Evolutionary conservation across 805 yeast genomes (phyloP).

Genomic region (Cyberlindnera maclurae): DNA sequence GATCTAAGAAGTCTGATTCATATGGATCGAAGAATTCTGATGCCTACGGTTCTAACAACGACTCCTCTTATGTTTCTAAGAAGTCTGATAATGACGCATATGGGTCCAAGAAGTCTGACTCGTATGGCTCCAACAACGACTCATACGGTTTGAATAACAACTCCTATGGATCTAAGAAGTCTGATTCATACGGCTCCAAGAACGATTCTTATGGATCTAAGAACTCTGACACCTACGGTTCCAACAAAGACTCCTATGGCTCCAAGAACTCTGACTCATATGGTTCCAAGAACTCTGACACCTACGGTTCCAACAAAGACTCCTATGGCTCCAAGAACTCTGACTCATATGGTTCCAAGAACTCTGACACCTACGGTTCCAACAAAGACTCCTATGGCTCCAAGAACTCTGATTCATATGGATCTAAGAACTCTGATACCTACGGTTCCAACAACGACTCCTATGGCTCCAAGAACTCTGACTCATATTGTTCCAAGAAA

Average conservation of each 20-base stretch:
- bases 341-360: neutral
- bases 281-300: neutral
- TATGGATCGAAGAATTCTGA: constrained; percentile 1
- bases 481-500: neutral
- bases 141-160: neutral
- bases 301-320: neutral
- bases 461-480: neutral
- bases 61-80: neutral
- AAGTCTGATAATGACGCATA: constrained; percentile 1
- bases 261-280: neutral
- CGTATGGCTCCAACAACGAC: neutral
- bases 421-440: neutral
- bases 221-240: neutral
- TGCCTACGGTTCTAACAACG: neutral
- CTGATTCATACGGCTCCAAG: neutral
- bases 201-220: constrained; percentile 1
- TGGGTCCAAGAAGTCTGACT: neutral
- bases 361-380: neutral
- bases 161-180: neutral
- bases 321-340: too few species aligned
- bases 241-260: neutral
- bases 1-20: too few species aligned
- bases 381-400: neutral
- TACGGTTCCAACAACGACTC: neutral
- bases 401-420: too few species aligned